phyloP scores from a whole-genome alignment of 352 stramenopile species.

The Peronosclerospora sorghi region DNA sequence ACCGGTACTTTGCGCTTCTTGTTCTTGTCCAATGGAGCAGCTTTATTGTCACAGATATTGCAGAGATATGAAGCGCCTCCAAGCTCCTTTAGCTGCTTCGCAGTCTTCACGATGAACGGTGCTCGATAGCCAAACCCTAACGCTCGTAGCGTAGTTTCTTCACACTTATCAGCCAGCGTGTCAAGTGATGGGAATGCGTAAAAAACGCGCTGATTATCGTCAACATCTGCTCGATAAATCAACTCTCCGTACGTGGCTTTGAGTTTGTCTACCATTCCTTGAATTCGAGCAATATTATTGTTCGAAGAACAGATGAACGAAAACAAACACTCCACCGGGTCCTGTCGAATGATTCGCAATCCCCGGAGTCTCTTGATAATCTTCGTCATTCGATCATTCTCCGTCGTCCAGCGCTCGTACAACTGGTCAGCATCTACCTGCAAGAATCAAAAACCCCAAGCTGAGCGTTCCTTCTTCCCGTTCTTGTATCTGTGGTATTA shows the following conservation, averaged over 20 bases:
- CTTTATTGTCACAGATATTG: conserved; percentile 28
- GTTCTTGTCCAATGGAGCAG: conserved; percentile 1
- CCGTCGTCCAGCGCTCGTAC: conserved; percentile 75
- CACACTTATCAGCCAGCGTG: conserved; percentile 47
- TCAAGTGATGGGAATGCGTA: conserved; percentile 89
- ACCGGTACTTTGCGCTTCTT: conserved; percentile 5
- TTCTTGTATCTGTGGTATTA: background rate
- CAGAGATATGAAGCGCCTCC: conserved; percentile 58
- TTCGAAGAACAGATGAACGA: conserved; percentile 98
- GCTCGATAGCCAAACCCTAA: conserved; percentile 86
- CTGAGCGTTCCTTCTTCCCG: background rate
- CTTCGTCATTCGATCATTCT: conserved; percentile 42
- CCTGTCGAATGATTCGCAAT: conserved; percentile 87
- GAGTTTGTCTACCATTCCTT: conserved; percentile 88
- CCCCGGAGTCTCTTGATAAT: conserved; percentile 78
- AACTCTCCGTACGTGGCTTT: conserved; percentile 77
- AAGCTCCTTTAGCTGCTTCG: conserved; percentile 48
- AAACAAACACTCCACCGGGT: conserved; percentile 94
- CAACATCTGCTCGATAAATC: conserved; percentile 20
- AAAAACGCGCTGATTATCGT: conserved; percentile 18
- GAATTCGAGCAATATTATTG: conserved; percentile 97
- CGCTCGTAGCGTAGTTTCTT: conserved; percentile 74
- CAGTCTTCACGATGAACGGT: conserved; percentile 81
- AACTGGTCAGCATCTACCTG: conserved; percentile 26
- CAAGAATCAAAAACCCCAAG: conserved; percentile 1